Evolutionary conservation across 176 grass and related monocot species (phyloP), one percentile per base, ranked within the genome.

Genomic region (Oropetium thomaeum): DNA sequence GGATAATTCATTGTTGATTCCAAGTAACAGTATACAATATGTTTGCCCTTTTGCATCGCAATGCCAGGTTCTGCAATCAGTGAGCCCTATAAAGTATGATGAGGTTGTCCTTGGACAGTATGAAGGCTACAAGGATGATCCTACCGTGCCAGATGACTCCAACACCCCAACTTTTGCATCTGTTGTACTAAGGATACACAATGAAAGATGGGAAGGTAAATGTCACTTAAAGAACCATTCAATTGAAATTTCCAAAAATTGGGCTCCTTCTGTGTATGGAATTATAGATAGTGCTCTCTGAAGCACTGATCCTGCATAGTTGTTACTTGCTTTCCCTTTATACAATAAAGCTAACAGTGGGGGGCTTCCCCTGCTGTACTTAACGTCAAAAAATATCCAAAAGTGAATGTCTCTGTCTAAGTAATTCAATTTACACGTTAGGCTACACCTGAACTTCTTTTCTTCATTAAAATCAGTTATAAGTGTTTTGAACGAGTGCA

Each of bases 181-280:
- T 63, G 35, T 98, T 72, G 68, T 98, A 77, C 73, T 98, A 33
- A 85, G 79, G 38, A 86, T 98, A 55, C 68, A 95, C 72, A 98
- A 94, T 82, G 96, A 99, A 84, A 99, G 96, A 99, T 99, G 96
- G 96, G 96, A 99, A 79, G 96, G 96, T 90, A 80, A 68, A 73
- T 71, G 17, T 61, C 70, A 71, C 61, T 73, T 38, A 17, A 77
- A 30, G 62, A 64, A 19, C 44, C 55, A 84, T 78, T 62, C 20
- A 20, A 5, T 72, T 26, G 64, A 35, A 64, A 34, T 1, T 58
- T 7, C 41, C 15, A 78, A 1, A n/a, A n/a, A n/a, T n/a, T n/a
- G n/a, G n/a, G n/a, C n/a, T n/a, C n/a, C n/a, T n/a, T n/a, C n/a
- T n/a, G n/a, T n/a, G n/a, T n/a, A n/a, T n/a, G n/a, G n/a, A n/a